Base-by-base conservation (phyloP, 1,139 yeast genomes). In the Saccharomyces uvarum region DNA sequence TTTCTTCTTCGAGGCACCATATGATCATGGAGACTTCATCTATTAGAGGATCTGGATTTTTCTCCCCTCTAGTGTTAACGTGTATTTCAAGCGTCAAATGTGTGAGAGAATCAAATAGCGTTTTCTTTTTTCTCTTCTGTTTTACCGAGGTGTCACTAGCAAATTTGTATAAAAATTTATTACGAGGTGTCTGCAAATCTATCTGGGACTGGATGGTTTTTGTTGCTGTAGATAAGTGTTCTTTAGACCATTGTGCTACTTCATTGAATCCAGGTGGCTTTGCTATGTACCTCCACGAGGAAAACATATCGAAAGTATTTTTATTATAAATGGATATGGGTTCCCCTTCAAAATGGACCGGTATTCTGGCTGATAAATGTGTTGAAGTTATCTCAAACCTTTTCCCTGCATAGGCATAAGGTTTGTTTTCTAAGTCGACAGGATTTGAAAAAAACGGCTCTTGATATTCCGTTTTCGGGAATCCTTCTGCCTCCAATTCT, bases 381-480 rank as follows among this genome's bases (percentile, higher is more conserved):
- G 58, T 59, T 0, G 75, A 70, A 1, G 60, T 56, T 3, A 73
- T 54, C 13, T 61, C 72, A 58, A 83, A 82, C 59, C 79, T 81
- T 56, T 77, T 81, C 21, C 90, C 90, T 0, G 91, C 90, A 70
- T 82, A 84, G 1, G 80, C 69, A 56, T 84, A 76, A 0, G 95
- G 84, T 28, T 72, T 73, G 0, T 70, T 53, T 1, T 85, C 84
- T 4, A 80, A 72, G 59, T 86, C 88, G 1, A 67, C 64, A 0
- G 73, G 68, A 32, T 76, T 73, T 26, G 83, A 78, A 62, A 81
- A 90, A 60, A 72, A 82, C 0, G 97, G 96, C 57, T 81, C 86
- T 1, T 63, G 58, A 63, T 86, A 85, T 21, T 82, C 77, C 9
- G 81, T 71, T 58, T 78, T 75, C 1, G 86, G 77, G 4, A 78